Evolutionary conservation across 2,329 filamentous ascomycete genomes (phyloP), one percentile per base, ranked within the genome.

Genomic region (Emydomyces testavorans): DNA sequence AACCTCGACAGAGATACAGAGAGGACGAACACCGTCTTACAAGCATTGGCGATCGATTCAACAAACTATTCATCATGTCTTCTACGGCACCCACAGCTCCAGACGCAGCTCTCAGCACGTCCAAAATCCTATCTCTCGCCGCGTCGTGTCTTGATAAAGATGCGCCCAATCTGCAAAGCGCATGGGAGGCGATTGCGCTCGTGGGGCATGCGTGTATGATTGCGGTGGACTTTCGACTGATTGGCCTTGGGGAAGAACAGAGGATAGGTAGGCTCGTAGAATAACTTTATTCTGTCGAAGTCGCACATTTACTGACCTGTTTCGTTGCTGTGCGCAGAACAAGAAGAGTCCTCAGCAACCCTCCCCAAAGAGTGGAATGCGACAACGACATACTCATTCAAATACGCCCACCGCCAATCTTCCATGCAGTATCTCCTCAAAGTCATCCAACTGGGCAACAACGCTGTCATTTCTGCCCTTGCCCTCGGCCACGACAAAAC

Each of bases 371-470:
- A 80, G 67, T 96, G 92, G 92, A 94, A 94, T 65, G 71, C 79
- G 10, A 77, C 77, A 52, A 79, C 80, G 11, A 71, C 72, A 39
- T 83, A 86, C 62, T 78, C 82, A 48, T 95, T 96, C 65, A 79
- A 88, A 53, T 96, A 96, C 69, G 79, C 80, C 2, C 89, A 95
- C 65, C 73, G 78, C 20, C 85, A 94, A 62, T 94, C 87, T 0
- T 81, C 87, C 13, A 85, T 89, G 77, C 78, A 82, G 50, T 94
- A 84, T 61, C 73, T 94, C 23, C 64, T 95, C 56, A 90, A 88
- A 62, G 69, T 94, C 53, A 87, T 83, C 63, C 78, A 87, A 46
- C 75, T 95, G 57, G 88, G 89, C 36, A 75, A 75, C 57, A 94
- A 90, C 61, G 82, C 84, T n/a, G 81, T 94, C 52, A 73, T 95